These are phyloP conservation scores for Urochloa ruziziensis DNA, from an alignment of 176 grass and related monocot species.

Conservation along the genomic window DNA sequence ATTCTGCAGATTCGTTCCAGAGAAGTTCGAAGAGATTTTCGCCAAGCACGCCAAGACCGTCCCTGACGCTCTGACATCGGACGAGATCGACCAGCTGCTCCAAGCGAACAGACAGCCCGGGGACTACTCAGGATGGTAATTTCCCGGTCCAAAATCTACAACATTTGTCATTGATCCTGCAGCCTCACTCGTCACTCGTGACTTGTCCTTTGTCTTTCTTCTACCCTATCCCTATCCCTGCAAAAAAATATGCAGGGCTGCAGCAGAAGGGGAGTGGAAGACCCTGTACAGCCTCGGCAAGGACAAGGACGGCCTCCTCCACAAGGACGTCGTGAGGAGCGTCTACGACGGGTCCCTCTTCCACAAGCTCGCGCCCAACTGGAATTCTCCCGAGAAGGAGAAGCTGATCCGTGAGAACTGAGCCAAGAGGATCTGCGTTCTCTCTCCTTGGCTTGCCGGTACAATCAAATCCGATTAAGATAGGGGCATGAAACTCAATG, in stretches of 20 bases:
- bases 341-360: slow-evolving; percentile 76
- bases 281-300: slow-evolving; percentile 41
- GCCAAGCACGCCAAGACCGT: slow-evolving; percentile 46
- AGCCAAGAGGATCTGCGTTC: too few relatives aligned
- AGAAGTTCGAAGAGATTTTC: slow-evolving; percentile 72
- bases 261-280: slow-evolving; percentile 51
- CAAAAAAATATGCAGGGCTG: slow-evolving; percentile 51
- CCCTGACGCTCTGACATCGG: slow-evolving; percentile 30
- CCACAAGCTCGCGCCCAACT: slow-evolving; percentile 40
- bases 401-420: too few relatives aligned
- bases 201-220: too few relatives aligned
- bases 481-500: too few relatives aligned
- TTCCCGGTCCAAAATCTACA: background rate
- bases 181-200: too few relatives aligned
- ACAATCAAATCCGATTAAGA: too few relatives aligned
- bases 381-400: too few relatives aligned
- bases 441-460: too few relatives aligned
- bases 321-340: slow-evolving; percentile 36
- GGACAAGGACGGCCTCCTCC: slow-evolving; percentile 67
- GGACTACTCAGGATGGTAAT: slow-evolving; percentile 55
- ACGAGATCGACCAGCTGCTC: slow-evolving; percentile 55
- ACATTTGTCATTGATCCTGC: too few relatives aligned
- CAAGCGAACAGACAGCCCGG: slow-evolving; percentile 46
- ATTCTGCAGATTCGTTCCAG: slow-evolving; percentile 50
- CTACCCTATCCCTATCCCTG: too few relatives aligned